Evolutionary conservation across 2,329 filamentous ascomycete genomes (phyloP).

Genomic region (Stemphylium beticola): DNA sequence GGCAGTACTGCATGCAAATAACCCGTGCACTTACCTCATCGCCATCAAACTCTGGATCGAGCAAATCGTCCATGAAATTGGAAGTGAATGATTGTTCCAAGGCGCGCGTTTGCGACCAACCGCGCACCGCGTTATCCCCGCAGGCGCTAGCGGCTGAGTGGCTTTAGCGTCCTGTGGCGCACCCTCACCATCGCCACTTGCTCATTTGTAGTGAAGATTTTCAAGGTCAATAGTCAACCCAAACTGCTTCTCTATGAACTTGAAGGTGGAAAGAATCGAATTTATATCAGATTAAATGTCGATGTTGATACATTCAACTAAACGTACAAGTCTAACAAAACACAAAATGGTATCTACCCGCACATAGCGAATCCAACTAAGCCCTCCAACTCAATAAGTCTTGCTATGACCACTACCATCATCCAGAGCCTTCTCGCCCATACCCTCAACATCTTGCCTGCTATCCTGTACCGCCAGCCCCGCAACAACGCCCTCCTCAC

Average conservation of each 20-base stretch:
- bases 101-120: slow-evolving; percentile 8
- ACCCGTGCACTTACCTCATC: slow-evolving; percentile 23
- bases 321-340: too few relatives aligned
- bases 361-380: too few relatives aligned
- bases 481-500: slow-evolving; percentile 41
- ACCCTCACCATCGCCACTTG: not conserved
- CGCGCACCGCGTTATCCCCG: slow-evolving; percentile 8
- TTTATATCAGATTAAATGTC: too few relatives aligned
- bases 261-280: too few relatives aligned
- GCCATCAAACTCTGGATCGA: slow-evolving; percentile 16
- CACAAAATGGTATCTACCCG: too few relatives aligned
- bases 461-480: slow-evolving; percentile 40
- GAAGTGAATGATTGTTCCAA: slow-evolving; percentile 26
- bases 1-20: not conserved
- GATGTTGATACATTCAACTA: too few relatives aligned
- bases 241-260: too few relatives aligned
- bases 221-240: too few relatives aligned
- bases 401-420: not conserved
- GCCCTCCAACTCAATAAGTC: not conserved
- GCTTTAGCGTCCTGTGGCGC: slow-evolving; percentile 13
- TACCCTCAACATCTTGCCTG: slow-evolving; percentile 33
- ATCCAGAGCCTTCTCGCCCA: slow-evolving; percentile 22
- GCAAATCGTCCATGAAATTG: slow-evolving; percentile 30
- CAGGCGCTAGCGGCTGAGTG: slow-evolving; percentile 6
- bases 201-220: too few relatives aligned